phyloP scores from a whole-genome alignment of 257 asterid genomes.

The Ilex aquifolium region DNA sequence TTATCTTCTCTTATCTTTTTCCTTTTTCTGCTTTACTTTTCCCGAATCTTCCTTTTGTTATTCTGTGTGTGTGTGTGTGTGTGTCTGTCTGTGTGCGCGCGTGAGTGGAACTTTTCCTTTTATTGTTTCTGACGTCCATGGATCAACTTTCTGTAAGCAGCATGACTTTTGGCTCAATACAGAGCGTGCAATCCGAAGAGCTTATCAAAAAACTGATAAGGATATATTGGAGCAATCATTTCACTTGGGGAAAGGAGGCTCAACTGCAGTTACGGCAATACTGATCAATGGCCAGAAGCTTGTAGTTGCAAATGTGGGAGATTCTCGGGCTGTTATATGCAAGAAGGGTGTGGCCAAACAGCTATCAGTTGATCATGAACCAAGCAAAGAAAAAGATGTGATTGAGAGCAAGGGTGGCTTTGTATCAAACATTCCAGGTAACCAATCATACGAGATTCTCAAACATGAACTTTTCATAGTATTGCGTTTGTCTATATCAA shows the following conservation, averaged over 20 bases:
- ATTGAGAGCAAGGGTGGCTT: constrained; percentile 96
- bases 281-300: constrained; percentile 68
- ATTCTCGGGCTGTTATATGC: constrained; percentile 76
- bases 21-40: background rate
- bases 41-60: background rate
- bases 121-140: background rate
- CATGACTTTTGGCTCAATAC: constrained; percentile 69
- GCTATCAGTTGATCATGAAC: constrained; percentile 89
- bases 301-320: constrained; percentile 84
- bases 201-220: constrained; percentile 60
- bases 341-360: constrained; percentile 65
- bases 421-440: constrained; percentile 86
- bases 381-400: constrained; percentile 57
- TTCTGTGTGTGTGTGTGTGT: background rate
- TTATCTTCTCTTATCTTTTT: background rate
- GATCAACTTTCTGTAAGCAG: constrained; percentile 25
- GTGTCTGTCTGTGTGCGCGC: too few species aligned
- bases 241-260: constrained; percentile 78
- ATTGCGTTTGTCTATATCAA: background rate
- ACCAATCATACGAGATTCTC: background rate
- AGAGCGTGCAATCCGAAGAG: constrained; percentile 50
- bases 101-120: background rate
- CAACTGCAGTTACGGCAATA: constrained; percentile 92
- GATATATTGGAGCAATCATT: constrained; percentile 61
- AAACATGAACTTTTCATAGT: background rate